A percentile compares a stretch with the other conserved stretches of the same genome.
Conservation (phyloP, 2,329 filamentous ascomycete species). For the Metarhizium guizhouense region DNA sequence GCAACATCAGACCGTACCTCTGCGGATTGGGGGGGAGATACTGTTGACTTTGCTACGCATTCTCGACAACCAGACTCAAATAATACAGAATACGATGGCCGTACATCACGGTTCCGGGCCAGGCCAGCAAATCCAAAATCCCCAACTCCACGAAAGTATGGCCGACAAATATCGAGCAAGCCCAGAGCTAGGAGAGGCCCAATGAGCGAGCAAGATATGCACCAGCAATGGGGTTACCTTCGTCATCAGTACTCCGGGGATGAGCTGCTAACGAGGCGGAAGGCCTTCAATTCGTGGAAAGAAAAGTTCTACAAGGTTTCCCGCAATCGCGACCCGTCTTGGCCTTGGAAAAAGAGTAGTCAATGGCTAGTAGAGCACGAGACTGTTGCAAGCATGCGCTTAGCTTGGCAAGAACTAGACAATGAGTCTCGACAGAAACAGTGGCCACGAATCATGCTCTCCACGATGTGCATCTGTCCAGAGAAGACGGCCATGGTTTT, state of each 20-base stretch:
- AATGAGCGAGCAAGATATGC: constrained; percentile 2
- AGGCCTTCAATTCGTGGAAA: constrained; percentile 22
- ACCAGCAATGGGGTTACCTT: constrained; percentile 23
- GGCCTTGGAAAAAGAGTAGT: constrained; percentile 17
- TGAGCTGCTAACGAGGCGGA: constrained; percentile 13
- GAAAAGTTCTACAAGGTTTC: constrained; percentile 15
- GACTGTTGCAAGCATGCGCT: constrained; percentile 20
- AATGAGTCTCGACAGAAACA: constrained; percentile 13
- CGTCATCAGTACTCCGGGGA: constrained; percentile 16
- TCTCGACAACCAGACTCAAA: neutral
- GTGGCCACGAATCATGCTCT: constrained; percentile 28
- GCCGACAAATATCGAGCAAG: neutral
- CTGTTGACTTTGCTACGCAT: no score
- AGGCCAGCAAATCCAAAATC: neutral
- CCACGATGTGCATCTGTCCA: constrained; percentile 23
- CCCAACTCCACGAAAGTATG: neutral
- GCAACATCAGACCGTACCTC: neutral
- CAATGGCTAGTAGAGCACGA: constrained; percentile 23
- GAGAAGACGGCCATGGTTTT: constrained; percentile 24
- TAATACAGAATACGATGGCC: neutral
- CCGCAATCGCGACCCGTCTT: constrained; percentile 5
- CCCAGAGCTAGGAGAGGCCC: neutral
- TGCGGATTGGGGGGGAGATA: neutral
- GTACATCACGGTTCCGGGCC: neutral
- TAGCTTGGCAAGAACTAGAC: constrained; percentile 23